Evolutionary conservation across 2,329 filamentous ascomycete genomes (phyloP).

Genomic region (Penicillium vulpinum): DNA sequence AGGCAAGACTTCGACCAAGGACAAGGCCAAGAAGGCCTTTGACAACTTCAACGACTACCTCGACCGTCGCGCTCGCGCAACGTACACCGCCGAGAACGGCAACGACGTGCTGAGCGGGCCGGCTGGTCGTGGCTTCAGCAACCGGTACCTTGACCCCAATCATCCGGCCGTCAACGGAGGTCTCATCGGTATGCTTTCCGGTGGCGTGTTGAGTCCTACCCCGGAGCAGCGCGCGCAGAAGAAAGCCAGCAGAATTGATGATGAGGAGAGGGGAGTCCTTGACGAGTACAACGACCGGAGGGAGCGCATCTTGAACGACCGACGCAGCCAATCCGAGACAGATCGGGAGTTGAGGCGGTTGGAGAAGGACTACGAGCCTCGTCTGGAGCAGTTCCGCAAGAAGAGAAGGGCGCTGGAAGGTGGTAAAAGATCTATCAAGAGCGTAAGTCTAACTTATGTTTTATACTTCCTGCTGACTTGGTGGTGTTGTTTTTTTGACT

Average conservation of each 20-base stretch:
- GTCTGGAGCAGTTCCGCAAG: neutral
- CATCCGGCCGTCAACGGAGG: constrained; percentile 51
- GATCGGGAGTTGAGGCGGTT: neutral
- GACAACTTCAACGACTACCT: constrained; percentile 5
- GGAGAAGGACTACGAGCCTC: neutral
- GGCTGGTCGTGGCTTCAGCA: constrained; percentile 36
- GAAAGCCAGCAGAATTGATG: neutral
- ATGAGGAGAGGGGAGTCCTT: neutral
- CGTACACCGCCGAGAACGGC: neutral
- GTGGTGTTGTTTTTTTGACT: neutral
- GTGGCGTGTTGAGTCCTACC: constrained; percentile 31
- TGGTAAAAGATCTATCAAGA: neutral
- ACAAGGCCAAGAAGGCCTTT: constrained; percentile 1
- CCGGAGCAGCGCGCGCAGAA: neutral
- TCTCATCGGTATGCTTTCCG: constrained; percentile 47
- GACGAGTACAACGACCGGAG: neutral
- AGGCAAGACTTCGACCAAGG: neutral
- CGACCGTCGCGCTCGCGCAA: constrained; percentile 5
- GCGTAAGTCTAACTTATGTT: neutral
- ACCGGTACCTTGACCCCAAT: constrained; percentile 52
- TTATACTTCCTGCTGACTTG: neutral
- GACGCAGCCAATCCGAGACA: neutral
- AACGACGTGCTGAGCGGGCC: neutral
- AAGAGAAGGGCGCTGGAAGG: neutral
- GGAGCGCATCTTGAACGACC: neutral